phyloP scores from a whole-genome alignment of 805 yeast genomes.

The Candida corydali region DNA sequence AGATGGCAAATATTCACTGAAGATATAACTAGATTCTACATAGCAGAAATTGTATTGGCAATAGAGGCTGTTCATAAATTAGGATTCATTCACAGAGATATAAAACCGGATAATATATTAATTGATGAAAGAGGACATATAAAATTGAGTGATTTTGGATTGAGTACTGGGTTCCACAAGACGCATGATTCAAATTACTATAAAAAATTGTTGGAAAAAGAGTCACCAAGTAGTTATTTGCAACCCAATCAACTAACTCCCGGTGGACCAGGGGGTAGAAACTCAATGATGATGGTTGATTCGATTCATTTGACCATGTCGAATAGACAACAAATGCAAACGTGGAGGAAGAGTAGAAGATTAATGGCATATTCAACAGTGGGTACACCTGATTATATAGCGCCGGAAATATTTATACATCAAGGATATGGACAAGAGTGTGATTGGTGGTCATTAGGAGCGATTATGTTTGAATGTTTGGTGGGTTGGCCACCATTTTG shows the following conservation, averaged over 20 bases:
- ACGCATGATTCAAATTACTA: conserved; percentile 90
- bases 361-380: conserved; percentile 95
- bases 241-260: conserved; percentile 18
- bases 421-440: conserved; percentile 97
- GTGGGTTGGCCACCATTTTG: conserved; percentile 98
- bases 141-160: conserved; percentile 70
- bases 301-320: conserved; percentile 95
- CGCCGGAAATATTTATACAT: conserved; percentile 88
- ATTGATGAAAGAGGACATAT: conserved; percentile 76
- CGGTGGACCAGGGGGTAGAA: conserved; percentile 42
- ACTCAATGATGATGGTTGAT: conserved; percentile 85
- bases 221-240: conserved; percentile 37
- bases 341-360: conserved; percentile 90
- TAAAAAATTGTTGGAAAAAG: conserved; percentile 68
- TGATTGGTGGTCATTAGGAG: conserved; percentile 98
- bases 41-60: conserved; percentile 95
- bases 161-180: conserved; percentile 87
- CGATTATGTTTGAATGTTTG: conserved; percentile 93
- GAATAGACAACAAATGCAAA: conserved; percentile 89
- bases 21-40: conserved; percentile 87
- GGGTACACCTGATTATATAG: conserved; percentile 95
- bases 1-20: conserved; percentile 93
- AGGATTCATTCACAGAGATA: conserved; percentile 95
- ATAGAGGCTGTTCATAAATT: conserved; percentile 90
- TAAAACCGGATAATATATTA: conserved; percentile 93